Percentiles rank a stretch among this genome's conserved stretches.
These are phyloP conservation scores for Phytophthora chlamydospora DNA, from an alignment of 352 stramenopile genomes.

Conservation along the genomic window DNA sequence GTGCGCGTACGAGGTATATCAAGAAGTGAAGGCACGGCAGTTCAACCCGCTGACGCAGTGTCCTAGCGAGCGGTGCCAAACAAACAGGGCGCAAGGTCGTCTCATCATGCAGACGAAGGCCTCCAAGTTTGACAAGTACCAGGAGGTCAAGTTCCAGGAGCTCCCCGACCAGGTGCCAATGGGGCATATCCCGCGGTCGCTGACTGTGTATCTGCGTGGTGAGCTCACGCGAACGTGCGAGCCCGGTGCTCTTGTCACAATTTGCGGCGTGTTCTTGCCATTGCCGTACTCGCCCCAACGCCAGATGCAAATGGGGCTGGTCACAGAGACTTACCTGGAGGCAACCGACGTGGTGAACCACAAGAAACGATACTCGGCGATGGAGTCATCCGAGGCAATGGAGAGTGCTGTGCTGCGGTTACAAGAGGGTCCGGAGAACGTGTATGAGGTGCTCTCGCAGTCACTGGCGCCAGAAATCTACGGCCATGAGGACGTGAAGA, in stretches of 20 bases:
- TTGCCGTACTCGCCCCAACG: constrained; percentile 91
- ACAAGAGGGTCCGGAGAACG: constrained; percentile 68
- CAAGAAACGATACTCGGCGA: constrained; percentile 97
- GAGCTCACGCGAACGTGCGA: constrained; percentile 94
- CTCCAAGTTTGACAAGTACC: constrained; percentile 99
- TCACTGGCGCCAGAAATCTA: constrained; percentile 99
- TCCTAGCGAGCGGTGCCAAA: constrained; percentile 88
- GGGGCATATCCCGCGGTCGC: constrained; percentile 96
- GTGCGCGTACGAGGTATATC: constrained; percentile 97
- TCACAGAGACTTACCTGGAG: constrained; percentile 98
- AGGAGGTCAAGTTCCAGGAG: constrained; percentile 98
- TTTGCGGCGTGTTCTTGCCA: constrained; percentile 97
- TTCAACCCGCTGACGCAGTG: constrained; percentile 95
- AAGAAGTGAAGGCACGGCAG: constrained; percentile 92
- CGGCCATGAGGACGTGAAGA: constrained; percentile 99
- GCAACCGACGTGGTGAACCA: constrained; percentile 95
- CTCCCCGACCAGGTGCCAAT: constrained; percentile 95
- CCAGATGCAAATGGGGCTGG: constrained; percentile 97
- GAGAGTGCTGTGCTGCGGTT: constrained; percentile 74
- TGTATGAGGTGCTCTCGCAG: constrained; percentile 94
- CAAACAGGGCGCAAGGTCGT: constrained; percentile 76
- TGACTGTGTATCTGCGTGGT: constrained; percentile 92
- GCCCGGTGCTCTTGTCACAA: constrained; percentile 96
- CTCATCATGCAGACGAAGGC: constrained; percentile 97
- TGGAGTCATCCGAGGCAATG: constrained; percentile 87